Evolutionary conservation across 495 filamentous ascomycete species (phyloP), one percentile per base, ranked within the genome.

Genomic region (Podospora conica): DNA sequence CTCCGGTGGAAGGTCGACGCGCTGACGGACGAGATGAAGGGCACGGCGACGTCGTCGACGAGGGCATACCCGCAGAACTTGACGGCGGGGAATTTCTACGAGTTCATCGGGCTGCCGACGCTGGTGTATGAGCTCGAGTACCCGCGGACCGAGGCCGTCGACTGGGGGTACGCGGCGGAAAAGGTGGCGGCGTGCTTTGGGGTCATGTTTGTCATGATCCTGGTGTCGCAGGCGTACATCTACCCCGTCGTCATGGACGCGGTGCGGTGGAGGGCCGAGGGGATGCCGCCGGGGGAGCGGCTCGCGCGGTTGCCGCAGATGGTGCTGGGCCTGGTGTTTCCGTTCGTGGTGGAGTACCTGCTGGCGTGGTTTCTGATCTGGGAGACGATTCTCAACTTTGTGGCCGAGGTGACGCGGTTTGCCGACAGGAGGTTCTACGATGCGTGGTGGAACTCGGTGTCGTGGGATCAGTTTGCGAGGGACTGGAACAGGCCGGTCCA

Each of bases 341-440:
- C 90, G 0, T 86, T 92, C 56, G 83, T 91, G 73, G 85, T 92
- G 77, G 89, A 91, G 73, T 90, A 91, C 67, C 75, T 91, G 65
- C 76, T 87, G 66, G 75, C 81, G 21, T 90, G 86, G 86, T 92
- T 91, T 71, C 82, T 92, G 25, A 91, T 92, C 71, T 92, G 90
- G 90, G 90, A 92, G 77, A 88, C 87, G 59, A 84, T 91, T 59
- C 85, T 92, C 60, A 92, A 92, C 77, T 83, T 90, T 48, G 74
- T 91, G 5, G 90, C 88, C 5, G 90, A 92, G 72, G 72, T 92
- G 61, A 91, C 88, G 1, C 75, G 77, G 48, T 92, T 91, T 71
- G 88, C 89, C n/a, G 90, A 92, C 73, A 86, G 90, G 56, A 84
- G 84, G 57, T 92, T 92, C 77, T 92, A 92, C 71, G 87, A 85